phyloP scores from a whole-genome alignment of 805 yeast genomes.

The Ogataea dorogensis region DNA sequence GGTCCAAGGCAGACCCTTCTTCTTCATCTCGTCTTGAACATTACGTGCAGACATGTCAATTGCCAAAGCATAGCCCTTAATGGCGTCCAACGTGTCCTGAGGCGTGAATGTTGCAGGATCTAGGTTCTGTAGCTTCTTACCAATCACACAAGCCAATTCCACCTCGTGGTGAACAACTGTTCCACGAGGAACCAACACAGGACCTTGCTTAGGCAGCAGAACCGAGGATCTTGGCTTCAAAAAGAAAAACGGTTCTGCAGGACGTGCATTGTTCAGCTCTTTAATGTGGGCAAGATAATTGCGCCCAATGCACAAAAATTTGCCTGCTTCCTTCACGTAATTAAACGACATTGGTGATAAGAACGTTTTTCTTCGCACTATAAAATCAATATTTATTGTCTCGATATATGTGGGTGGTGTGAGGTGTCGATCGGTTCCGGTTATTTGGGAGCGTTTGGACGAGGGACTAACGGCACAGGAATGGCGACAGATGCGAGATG shows the following conservation, averaged over 20 bases:
- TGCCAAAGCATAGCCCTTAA: constrained; percentile 86
- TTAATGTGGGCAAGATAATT: constrained; percentile 95
- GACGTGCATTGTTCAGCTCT: constrained; percentile 79
- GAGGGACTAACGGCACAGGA: constrained; percentile 3
- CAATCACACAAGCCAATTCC: constrained; percentile 80
- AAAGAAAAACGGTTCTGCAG: constrained; percentile 88
- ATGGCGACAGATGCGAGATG: constrained; percentile 10
- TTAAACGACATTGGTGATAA: constrained; percentile 39
- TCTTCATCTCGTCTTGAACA: constrained; percentile 92
- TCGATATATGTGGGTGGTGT: not conserved
- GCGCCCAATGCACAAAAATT: constrained; percentile 92
- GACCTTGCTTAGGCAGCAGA: constrained; percentile 64
- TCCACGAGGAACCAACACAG: constrained; percentile 80
- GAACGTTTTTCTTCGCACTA: not conserved
- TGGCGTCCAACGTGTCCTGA: constrained; percentile 69
- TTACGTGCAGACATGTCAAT: constrained; percentile 95
- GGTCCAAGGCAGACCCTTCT: constrained; percentile 94
- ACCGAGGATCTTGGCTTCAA: constrained; percentile 84
- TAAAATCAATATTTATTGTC: too few species aligned
- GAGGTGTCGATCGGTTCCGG: constrained; percentile 2
- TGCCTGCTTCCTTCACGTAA: constrained; percentile 63
- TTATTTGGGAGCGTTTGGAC: constrained; percentile 4
- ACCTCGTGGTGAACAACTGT: constrained; percentile 87
- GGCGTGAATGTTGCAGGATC: constrained; percentile 54
- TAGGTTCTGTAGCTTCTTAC: constrained; percentile 59